Evolutionary conservation across 2,329 filamentous ascomycete species (phyloP).

Genomic region (Diaporthe nobilis): DNA sequence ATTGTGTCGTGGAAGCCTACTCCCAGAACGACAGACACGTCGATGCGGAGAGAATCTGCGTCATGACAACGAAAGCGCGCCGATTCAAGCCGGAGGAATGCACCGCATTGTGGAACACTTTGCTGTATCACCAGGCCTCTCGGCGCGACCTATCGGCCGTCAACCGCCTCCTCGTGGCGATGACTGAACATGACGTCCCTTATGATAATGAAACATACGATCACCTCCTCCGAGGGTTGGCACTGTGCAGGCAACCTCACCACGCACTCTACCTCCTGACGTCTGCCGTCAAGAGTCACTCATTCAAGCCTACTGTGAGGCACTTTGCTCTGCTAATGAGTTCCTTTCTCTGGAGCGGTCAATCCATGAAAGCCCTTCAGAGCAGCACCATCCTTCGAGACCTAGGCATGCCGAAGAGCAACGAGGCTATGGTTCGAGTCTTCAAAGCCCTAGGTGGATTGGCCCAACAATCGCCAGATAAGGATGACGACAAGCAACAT

Average conservation of each 20-base stretch:
- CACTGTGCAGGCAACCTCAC: slow-evolving; percentile 63
- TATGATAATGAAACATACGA: slow-evolving; percentile 67
- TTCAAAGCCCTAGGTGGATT: slow-evolving; percentile 55
- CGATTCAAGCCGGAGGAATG: slow-evolving; percentile 61
- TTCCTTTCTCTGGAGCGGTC: slow-evolving; percentile 61
- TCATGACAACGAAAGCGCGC: slow-evolving; percentile 66
- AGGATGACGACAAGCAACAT: slow-evolving; percentile 36
- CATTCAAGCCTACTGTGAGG: slow-evolving; percentile 61
- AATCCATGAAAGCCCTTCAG: slow-evolving; percentile 58
- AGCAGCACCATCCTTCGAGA: slow-evolving; percentile 60
- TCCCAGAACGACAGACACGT: slow-evolving; percentile 68
- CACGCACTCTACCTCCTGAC: slow-evolving; percentile 65
- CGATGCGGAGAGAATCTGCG: slow-evolving; percentile 72
- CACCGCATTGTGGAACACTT: slow-evolving; percentile 82
- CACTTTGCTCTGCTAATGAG: slow-evolving; percentile 70
- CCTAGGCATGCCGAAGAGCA: slow-evolving; percentile 58
- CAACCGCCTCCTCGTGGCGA: slow-evolving; percentile 62
- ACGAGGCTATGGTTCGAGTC: slow-evolving; percentile 59
- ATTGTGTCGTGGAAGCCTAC: slow-evolving; percentile 77
- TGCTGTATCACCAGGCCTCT: slow-evolving; percentile 79
- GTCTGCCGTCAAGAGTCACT: slow-evolving; percentile 57
- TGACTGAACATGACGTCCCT: slow-evolving; percentile 61
- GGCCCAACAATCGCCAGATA: slow-evolving; percentile 7
- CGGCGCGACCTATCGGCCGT: slow-evolving; percentile 67
- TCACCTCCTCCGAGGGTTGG: slow-evolving; percentile 63